These are phyloP conservation scores for Cetradonia linearis DNA, from an alignment of 495 filamentous ascomycete genomes.

Conservation along the genomic window DNA sequence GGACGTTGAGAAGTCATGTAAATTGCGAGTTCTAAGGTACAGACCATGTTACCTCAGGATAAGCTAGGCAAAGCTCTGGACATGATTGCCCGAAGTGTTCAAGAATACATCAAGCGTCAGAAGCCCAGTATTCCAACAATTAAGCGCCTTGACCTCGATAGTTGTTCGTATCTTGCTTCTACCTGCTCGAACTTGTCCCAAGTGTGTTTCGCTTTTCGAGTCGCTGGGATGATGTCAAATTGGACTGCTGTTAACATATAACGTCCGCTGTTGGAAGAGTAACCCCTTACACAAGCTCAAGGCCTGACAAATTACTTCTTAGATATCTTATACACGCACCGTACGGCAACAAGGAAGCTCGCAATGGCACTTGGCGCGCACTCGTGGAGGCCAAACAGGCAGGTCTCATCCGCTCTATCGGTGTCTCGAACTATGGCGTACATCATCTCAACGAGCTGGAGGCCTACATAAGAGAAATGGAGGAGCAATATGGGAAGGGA, in stretches of 20 bases:
- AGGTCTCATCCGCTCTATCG: slow-evolving; percentile 43
- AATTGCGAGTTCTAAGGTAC: background rate
- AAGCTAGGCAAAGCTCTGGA: background rate
- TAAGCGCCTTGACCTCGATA: no score
- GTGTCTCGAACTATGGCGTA: slow-evolving; percentile 48
- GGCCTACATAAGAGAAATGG: slow-evolving; percentile 57
- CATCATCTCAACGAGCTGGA: slow-evolving; percentile 56
- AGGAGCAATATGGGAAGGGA: slow-evolving; percentile 49
- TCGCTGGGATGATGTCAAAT: background rate
- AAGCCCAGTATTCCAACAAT: no score
- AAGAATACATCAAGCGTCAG: no score
- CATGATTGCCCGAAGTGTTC: no score
- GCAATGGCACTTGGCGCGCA: slow-evolving; percentile 44
- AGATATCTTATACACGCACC: slow-evolving; percentile 47
- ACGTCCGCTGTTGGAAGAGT: background rate
- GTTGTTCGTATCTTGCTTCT: background rate
- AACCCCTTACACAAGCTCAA: background rate
- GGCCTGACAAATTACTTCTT: background rate
- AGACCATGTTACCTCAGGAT: background rate
- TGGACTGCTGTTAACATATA: background rate
- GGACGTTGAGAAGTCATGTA: background rate
- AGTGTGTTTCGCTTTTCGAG: background rate
- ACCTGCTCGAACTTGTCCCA: background rate
- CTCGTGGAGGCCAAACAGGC: slow-evolving; percentile 45
- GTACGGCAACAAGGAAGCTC: slow-evolving; percentile 41